A percentile compares a stretch with the other conserved stretches of the same genome.
phyloP scores from a whole-genome alignment of 805 yeast genomes.

The Saturnispora mendoncae region DNA sequence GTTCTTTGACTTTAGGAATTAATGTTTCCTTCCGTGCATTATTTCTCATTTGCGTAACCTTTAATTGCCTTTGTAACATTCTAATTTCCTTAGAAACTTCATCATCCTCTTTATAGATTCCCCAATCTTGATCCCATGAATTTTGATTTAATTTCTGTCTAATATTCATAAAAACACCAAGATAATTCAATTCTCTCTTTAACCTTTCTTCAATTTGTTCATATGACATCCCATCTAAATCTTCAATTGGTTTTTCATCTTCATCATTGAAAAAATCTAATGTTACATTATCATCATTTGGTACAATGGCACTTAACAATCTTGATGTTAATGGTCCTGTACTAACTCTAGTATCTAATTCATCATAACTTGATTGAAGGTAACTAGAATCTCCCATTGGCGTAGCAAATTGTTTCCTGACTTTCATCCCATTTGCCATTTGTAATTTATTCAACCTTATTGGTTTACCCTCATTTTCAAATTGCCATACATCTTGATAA shows the following conservation, averaged over 20 bases:
- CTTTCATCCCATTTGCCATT: slow-evolving; percentile 19
- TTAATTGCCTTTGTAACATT: slow-evolving; percentile 57
- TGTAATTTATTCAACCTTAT: slow-evolving; percentile 21
- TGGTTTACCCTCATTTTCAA: slow-evolving; percentile 47
- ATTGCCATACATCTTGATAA: slow-evolving; percentile 79
- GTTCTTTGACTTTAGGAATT: slow-evolving; percentile 72
- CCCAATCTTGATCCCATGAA: slow-evolving; percentile 56
- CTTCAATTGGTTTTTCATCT: slow-evolving; percentile 37
- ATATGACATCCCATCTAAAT: slow-evolving; percentile 49
- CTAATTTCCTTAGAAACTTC: slow-evolving; percentile 84
- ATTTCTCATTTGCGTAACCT: slow-evolving; percentile 52
- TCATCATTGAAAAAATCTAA: slow-evolving; percentile 5
- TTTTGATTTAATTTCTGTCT: slow-evolving; percentile 31
- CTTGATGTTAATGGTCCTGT: slow-evolving; percentile 90
- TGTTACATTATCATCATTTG: slow-evolving; percentile 30
- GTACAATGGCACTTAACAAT: slow-evolving; percentile 68
- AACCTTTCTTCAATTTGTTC: slow-evolving; percentile 77
- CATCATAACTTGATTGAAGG: slow-evolving; percentile 52
- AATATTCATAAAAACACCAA: slow-evolving; percentile 77
- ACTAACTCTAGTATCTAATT: slow-evolving; percentile 51
- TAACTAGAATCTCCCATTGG: slow-evolving; percentile 38
- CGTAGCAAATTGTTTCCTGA: slow-evolving; percentile 31
- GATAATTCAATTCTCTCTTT: slow-evolving; percentile 77
- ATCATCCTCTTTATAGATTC: slow-evolving; percentile 79
- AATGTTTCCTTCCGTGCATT: slow-evolving; percentile 56